Conservation (phyloP, 768 basidiomycete species). For the Jaapia argillacea region DNA sequence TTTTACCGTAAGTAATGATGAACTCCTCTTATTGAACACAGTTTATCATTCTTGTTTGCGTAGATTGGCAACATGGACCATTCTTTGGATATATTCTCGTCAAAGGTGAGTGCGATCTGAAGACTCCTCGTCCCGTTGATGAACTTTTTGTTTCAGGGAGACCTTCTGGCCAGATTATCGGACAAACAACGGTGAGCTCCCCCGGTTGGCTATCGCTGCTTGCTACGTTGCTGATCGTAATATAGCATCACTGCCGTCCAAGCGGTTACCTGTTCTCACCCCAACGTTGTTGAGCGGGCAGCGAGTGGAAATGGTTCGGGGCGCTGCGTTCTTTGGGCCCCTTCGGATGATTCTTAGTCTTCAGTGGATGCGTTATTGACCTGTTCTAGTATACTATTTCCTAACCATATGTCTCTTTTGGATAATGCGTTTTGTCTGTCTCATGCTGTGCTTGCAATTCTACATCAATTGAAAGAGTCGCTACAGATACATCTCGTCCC, state of each 20-base stretch:
- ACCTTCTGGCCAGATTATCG: conserved; percentile 51
- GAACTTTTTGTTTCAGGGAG: conserved; percentile 37
- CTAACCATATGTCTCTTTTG: neutral
- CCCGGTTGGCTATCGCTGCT: neutral
- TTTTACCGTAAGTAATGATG: conserved; percentile 51
- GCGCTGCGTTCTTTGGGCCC: conserved; percentile 74
- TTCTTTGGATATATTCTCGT: conserved; percentile 62
- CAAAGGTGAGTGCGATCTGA: conserved; percentile 36
- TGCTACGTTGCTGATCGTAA: neutral
- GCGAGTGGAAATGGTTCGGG: conserved; percentile 76
- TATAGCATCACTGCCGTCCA: conserved; percentile 70
- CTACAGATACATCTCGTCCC: conserved; percentile 58
- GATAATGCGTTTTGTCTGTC: too few relatives aligned
- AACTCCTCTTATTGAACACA: neutral
- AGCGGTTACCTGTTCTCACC: conserved; percentile 87
- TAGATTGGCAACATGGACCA: conserved; percentile 78
- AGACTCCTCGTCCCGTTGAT: neutral
- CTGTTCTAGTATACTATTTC: neutral
- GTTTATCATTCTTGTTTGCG: neutral
- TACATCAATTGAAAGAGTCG: too few relatives aligned
- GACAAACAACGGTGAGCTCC: conserved; percentile 42
- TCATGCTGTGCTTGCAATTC: too few relatives aligned
- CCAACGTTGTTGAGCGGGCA: conserved; percentile 59
- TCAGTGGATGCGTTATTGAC: too few relatives aligned
- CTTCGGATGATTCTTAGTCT: conserved; percentile 15